Base-by-base conservation (phyloP, 1,284 basidiomycete species). In the Boletus smithii region DNA sequence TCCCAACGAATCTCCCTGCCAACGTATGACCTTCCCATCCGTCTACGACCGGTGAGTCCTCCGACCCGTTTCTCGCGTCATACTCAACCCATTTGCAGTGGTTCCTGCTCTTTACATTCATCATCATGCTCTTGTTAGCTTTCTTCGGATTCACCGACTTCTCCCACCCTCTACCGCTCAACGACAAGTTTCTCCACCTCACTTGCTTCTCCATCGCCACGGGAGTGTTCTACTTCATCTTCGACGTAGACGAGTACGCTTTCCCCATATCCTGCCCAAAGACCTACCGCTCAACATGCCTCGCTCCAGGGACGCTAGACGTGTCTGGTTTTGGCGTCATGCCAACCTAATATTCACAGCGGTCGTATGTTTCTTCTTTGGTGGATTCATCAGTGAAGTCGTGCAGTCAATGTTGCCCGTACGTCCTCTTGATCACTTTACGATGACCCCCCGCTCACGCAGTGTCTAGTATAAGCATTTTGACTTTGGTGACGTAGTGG, bases 271-370 rank as follows among this genome's bases (percentile, higher is more conserved):
- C 29, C 4, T 29, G 5, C 26, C 16, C 6, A 33, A 8, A 20
- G 7, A 22, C 26, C 2, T 18, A 3, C 2, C 11, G 2, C 41
- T 50, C 30, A 39, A 31, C 7, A 7, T 30, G 29, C 29, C 31
- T 20, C 24, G 29, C 22, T 51, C 16, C 53, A 89, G 87, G 61
- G 81, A 83, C 47, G 83, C 83, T 16, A 71, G 88, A 51, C 71
- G 86, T 51, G 77, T 89, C 65, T 90, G 86, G 83, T 80, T 89
- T 55, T 95, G 92, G 92, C 75, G 89, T n/a, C 76, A 87, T 61
- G 76, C 80, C 8, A 77, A 81, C 5, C 68, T 91, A 13, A 78
- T 88, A 35, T 74, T 90, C 51, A 88, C 89, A 0, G 64, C 69
- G 2, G 62, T 87, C 42, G 73, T 81, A 2, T 93, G 89, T 59